Evolutionary conservation across 345 rosid genomes (phyloP).

Genomic region (Corymbia maculata): DNA sequence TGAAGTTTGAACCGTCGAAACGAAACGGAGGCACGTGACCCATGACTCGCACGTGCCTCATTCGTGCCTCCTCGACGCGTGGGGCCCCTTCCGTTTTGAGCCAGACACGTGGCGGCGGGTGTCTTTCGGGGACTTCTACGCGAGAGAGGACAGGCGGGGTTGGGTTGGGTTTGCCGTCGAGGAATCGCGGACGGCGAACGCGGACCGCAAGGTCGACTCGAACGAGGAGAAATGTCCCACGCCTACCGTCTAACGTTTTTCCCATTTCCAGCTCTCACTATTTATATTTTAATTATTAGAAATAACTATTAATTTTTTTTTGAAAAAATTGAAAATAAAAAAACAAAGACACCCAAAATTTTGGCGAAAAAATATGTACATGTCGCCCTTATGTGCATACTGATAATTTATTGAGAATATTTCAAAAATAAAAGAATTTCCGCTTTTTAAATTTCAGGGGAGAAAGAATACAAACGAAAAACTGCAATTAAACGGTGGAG

Average conservation of each 20-base stretch:
- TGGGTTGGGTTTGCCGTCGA: neutral
- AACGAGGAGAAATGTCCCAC: neutral
- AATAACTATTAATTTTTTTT: no score
- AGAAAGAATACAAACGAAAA: no score
- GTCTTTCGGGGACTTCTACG: neutral
- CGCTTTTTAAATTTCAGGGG: no score
- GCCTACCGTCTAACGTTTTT: neutral
- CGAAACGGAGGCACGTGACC: no score
- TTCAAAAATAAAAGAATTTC: no score
- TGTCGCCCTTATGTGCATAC: no score
- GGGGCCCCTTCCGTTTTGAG: neutral
- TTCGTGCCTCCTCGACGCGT: neutral
- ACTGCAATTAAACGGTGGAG: neutral
- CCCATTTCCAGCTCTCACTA: neutral
- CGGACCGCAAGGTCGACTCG: neutral
- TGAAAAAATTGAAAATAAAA: no score
- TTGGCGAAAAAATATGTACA: no score
- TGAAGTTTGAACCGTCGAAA: constrained; percentile 1
- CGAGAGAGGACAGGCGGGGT: neutral
- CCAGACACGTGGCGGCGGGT: constrained; percentile 14
- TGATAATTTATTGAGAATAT: no score
- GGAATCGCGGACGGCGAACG: neutral
- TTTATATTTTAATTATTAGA: neutral
- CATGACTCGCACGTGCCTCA: neutral
- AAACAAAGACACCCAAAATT: no score